A percentile compares a stretch with the other conserved stretches of the same genome.
Evolutionary conservation across 73 alveolate genomes (phyloP).

Genomic region (Paramecium sexaurelia): DNA sequence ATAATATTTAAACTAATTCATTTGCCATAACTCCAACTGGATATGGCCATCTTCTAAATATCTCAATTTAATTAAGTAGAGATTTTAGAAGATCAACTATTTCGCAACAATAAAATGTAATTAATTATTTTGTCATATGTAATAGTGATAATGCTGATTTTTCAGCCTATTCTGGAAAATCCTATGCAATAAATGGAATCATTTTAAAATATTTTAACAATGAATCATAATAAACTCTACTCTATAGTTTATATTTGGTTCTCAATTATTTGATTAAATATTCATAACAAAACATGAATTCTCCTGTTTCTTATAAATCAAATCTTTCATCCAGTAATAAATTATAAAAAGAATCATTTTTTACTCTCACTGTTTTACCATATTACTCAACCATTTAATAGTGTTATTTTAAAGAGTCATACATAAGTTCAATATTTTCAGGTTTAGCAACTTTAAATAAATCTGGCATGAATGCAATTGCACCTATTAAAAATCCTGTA

Average conservation of each 20-base stretch:
- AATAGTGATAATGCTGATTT: constrained; percentile 24
- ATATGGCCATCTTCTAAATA: constrained; percentile 71
- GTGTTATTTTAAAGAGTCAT: constrained; percentile 28
- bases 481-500: constrained; percentile 1
- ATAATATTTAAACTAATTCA: constrained; percentile 58
- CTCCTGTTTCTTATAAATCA: constrained; percentile 41
- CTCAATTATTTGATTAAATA: constrained; percentile 18
- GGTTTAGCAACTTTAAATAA: constrained; percentile 46
- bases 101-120: constrained; percentile 11
- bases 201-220: constrained; percentile 8
- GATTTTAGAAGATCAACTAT: constrained; percentile 16
- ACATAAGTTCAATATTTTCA: constrained; percentile 39
- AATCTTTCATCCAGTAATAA: constrained; percentile 50
- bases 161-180: constrained; percentile 54
- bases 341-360: constrained; percentile 19
- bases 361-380: constrained; percentile 23
- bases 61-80: constrained; percentile 35
- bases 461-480: constrained; percentile 42
- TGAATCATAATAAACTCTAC: constrained; percentile 49
- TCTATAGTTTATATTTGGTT: background rate
- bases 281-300: constrained; percentile 47
- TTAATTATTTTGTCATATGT: constrained; percentile 49
- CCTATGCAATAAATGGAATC: constrained; percentile 54
- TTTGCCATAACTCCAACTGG: constrained; percentile 67
- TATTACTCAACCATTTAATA: constrained; percentile 21